Evolutionary conservation across 2,329 filamentous ascomycete genomes (phyloP), one percentile per base, ranked within the genome.

Genomic region (Apiospora rasikravindrae): DNA sequence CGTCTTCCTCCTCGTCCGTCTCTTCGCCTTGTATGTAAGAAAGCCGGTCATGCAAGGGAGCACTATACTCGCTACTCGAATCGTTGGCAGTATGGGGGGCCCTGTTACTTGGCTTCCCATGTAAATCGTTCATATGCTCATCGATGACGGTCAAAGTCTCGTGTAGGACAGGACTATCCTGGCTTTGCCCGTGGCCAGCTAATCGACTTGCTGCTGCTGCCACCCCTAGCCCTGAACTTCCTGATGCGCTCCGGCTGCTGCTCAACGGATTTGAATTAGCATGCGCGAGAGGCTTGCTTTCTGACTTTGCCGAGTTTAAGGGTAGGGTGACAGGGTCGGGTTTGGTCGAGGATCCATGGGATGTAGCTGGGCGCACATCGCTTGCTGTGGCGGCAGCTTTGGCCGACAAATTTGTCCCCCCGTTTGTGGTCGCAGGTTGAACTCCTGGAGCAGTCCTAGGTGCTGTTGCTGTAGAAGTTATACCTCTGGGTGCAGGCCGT

Each of bases 131-230:
- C 77, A 98, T 98, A 80, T 98, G 96, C 83, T 98, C 96, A 81
- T 98, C 93, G 78, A 98, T 98, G 72, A 98, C 96, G 78, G 95
- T 98, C 69, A 98, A 84, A 0, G 96, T 98, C 81, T 98, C 95
- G 80, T 95, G 95, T 86, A 98, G 93, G 69, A 98, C 95, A 57
- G 78, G 80, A 73, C 84, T 88, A 69, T 89, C 85, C 76, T 90
- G 85, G 73, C 85, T 85, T n/a, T 76, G 76, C 71, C 85, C 82
- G 71, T 81, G 82, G 33, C 68, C 22, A 14, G 19, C 37, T 68
- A 89, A 80, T 67, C 84, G 81, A 69, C 79, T 77, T 26, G 47
- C 33, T 26, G 40, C 40, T 42, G 67, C 33, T 7, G 51, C 26
- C 26, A 26, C 40, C 14, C 73, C 80, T 72, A 82, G 80, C 73